A percentile compares a stretch with the other conserved stretches of the same genome.
phyloP scores from a whole-genome alignment of 306 rosid species.

The Pterocarpus santalinus region DNA sequence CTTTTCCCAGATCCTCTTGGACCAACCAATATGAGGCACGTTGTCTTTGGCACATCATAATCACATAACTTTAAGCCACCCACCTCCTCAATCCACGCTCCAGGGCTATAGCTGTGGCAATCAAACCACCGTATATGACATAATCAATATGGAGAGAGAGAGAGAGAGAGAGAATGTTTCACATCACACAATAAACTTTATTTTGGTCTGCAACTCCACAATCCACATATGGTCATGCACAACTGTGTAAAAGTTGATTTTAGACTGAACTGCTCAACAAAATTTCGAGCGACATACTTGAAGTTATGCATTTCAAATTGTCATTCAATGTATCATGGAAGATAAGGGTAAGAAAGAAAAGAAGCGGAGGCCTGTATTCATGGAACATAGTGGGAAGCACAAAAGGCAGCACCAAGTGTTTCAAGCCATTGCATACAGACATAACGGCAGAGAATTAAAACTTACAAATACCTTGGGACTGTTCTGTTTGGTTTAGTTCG shows the following conservation, averaged over 20 bases:
- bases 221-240: neutral
- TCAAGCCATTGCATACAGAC: neutral
- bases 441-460: conserved; percentile 4
- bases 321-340: conserved; percentile 20
- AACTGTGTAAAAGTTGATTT: conserved; percentile 26
- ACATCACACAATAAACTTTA: conserved; percentile 35
- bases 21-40: conserved; percentile 79
- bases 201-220: neutral
- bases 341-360: conserved; percentile 1
- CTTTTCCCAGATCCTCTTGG: conserved; percentile 90
- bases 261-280: neutral
- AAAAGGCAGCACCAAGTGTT: conserved; percentile 1
- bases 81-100: conserved; percentile 70
- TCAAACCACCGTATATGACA: conserved; percentile 40
- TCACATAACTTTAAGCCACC: conserved; percentile 60
- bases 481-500: neutral
- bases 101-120: conserved; percentile 78
- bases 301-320: conserved; percentile 8
- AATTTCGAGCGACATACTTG: conserved; percentile 2
- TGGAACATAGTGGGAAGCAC: conserved; percentile 2
- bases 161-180: conserved; percentile 5
- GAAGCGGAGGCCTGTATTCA: neutral
- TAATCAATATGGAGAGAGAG: conserved; percentile 5
- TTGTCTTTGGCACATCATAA: conserved; percentile 80
- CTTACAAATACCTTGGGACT: neutral